Base-by-base conservation (phyloP, 2,329 filamentous ascomycete species). In the Arthrocladium fulminans region DNA sequence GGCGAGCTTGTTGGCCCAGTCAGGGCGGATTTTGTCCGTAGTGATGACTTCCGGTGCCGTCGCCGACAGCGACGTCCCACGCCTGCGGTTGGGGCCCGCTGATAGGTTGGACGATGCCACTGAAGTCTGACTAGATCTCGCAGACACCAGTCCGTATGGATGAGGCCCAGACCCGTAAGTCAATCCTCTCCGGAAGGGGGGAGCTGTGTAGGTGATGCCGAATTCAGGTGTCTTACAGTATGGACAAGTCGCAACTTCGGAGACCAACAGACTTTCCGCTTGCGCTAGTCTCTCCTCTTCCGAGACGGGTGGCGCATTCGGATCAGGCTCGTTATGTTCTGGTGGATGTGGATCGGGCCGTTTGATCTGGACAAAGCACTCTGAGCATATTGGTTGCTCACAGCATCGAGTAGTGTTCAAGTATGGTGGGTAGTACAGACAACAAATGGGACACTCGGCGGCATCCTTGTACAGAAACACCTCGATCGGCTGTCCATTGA, bases 351-450 rank as follows among this genome's bases (percentile, higher is more conserved):
- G 89, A 55, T 98, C 90, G 3, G 88, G 83, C 35, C 92, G 80
- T 65, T 96, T 97, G 64, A 98, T 98, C 65, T 98, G 92, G 3
- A 98, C 92, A 61, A 98, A 98, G 65, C 92, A 98, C 69, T 98
- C 92, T 35, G 89, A 97, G 68, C 92, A 98, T 54, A 98, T 97
- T 4, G 86, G 76, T 64, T 98, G 92, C 59, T 95, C 88, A 65
- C 92, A 98, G 64, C 92, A 98, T 56, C 92, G 77, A 0, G 92
- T 98, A 56, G 83, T 84, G 68, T 98, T 98, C 24, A 98, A 75
- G 62, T 94, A 94, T 2, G 88, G 88, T 0, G 92, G 92, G 57
- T 97, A 98, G 59, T 88, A 94, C 46, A 97, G 73, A 64, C 97
- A 95, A 71, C 92, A 98, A 53, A 98, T 95, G 3, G 92, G 90